Evolutionary conservation across 257 asterid species (phyloP), one percentile per base, ranked within the genome.

Genomic region (Primulina tabacum): DNA sequence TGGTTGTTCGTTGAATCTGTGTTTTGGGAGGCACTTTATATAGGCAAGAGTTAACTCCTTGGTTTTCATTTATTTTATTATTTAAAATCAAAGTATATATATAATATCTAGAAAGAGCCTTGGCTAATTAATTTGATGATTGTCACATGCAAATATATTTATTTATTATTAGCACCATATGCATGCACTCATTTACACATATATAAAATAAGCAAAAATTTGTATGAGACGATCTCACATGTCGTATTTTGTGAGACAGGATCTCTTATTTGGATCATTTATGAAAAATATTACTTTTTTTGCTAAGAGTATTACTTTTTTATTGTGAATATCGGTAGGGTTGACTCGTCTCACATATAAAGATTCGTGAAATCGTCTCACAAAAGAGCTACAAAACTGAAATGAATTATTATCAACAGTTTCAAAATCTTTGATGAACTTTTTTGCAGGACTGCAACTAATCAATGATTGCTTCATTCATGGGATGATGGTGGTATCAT

Each of bases 1-100:
- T 47, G 55, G 55, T 47, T 47, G 55, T 50, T 50, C 57, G 57
- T 50, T 50, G 57, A 50, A 50, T 50, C 57, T 50, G 57, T 50
- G 57, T 50, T 50, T 24, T 20, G 21, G 21, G 21, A 50, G 57
- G 21, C 57, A 50, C 20, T 50, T 47, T 47, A 47, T 47, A 47
- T 47, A 47, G 55, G 55, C 18, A 47, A 47, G 55, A 47, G 55
- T 47, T 47, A 47, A 7, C 47, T 38, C 47, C 47, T 38, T 38
- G 9, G 9, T 8, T 38, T 38, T 38, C 1, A 38, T 38, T 38
- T 4, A 38, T 38, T 8, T 9, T 5, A 38, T 5, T 9, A 7
- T 4, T 38, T 38, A 38, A 38, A 38, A 38, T 9, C 9, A 34
- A 34, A 34, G 38, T 6, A 34, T 34, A 34, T 40, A 11, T 40